Conservation (phyloP, 2,329 filamentous ascomycete genomes). For the Arachnomyces sp. region DNA sequence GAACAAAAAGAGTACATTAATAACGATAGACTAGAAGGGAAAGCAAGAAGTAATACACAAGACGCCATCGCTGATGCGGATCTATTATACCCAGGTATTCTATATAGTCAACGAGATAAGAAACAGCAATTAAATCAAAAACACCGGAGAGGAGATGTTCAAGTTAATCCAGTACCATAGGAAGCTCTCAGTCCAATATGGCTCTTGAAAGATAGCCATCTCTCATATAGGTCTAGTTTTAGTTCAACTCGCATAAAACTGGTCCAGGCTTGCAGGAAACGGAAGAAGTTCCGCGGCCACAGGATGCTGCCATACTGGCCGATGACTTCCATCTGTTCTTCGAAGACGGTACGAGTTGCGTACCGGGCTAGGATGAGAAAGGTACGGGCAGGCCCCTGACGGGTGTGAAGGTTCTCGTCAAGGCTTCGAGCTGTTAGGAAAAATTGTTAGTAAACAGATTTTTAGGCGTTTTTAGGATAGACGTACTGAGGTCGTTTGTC, state of each 20-base stretch:
- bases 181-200: constrained; percentile 36
- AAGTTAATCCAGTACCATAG: neutral
- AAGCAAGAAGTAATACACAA: constrained; percentile 10
- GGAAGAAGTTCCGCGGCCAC: constrained; percentile 45
- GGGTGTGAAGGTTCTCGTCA: constrained; percentile 67
- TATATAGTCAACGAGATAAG: neutral
- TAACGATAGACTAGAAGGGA: constrained; percentile 12
- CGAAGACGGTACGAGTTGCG: constrained; percentile 54
- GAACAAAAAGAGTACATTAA: neutral
- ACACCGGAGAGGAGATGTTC: neutral
- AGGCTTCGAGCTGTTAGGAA: constrained; percentile 60
- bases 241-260: constrained; percentile 50
- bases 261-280: constrained; percentile 46
- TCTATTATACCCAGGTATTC: constrained; percentile 10
- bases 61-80: constrained; percentile 25
- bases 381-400: constrained; percentile 51
- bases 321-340: constrained; percentile 50
- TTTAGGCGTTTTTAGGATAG: neutral
- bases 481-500: constrained; percentile 82
- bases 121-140: constrained; percentile 4
- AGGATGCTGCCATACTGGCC: constrained; percentile 43
- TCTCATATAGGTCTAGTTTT: constrained; percentile 53
- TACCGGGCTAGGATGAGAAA: constrained; percentile 60
- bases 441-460: constrained; percentile 8
- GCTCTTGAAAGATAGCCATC: constrained; percentile 45